phyloP scores from a whole-genome alignment of 805 yeast genomes.

The Sugiyamaella smithiae region DNA sequence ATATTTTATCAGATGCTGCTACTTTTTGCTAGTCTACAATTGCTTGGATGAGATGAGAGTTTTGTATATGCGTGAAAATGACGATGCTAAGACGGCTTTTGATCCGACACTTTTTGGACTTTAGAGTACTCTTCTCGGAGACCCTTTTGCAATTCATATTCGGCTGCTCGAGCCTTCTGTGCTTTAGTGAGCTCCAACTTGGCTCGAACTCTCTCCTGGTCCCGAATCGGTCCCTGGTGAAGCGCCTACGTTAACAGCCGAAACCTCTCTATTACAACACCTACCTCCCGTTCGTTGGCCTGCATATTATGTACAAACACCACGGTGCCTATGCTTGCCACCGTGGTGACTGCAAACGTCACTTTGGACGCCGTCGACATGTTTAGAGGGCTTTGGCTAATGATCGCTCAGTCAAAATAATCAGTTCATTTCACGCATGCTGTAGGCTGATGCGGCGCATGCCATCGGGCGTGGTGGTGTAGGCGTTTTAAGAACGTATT shows the following conservation, averaged over 20 bases:
- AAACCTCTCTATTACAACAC: background rate
- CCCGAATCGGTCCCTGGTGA: constrained; percentile 27
- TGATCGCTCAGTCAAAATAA: background rate
- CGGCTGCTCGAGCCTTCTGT: constrained; percentile 22
- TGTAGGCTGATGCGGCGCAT: background rate
- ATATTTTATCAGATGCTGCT: no score
- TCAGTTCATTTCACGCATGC: background rate
- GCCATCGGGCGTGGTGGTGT: background rate
- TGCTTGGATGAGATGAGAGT: no score
- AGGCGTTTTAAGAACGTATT: no score
- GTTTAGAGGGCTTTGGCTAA: no score
- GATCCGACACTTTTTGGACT: constrained; percentile 24
- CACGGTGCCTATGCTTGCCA: constrained; percentile 57
- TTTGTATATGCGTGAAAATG: no score
- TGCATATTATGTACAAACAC: constrained; percentile 70
- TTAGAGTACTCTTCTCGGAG: constrained; percentile 23
- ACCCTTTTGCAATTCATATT: constrained; percentile 26
- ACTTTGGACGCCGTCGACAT: constrained; percentile 83
- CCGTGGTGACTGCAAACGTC: constrained; percentile 60
- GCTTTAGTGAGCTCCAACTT: constrained; percentile 22
- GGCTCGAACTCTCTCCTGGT: constrained; percentile 23
- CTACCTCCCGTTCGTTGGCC: constrained; percentile 56
- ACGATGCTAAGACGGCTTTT: no score
- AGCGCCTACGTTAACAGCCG: constrained; percentile 19
- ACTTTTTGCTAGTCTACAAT: no score